These are phyloP conservation scores for Thoreauomyces humboldtii DNA, from an alignment of 192 early-diverging fungal species.

Conservation along the genomic window DNA sequence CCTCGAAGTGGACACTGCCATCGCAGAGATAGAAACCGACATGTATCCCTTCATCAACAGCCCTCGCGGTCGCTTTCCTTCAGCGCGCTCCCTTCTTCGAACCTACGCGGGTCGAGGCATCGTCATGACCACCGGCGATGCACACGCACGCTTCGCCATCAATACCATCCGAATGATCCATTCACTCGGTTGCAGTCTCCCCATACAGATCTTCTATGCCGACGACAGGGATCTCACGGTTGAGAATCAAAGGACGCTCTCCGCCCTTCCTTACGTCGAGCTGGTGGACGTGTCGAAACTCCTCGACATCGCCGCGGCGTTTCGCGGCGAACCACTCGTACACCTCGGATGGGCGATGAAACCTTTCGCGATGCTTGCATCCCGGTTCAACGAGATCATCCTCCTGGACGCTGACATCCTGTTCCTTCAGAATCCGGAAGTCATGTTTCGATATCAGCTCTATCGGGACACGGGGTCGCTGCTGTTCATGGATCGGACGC, in stretches of 20 bases:
- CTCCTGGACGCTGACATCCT: slow-evolving; percentile 72
- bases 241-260: slow-evolving; percentile 30
- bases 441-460: slow-evolving; percentile 55
- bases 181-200: slow-evolving; percentile 29
- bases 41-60: background rate
- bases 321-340: slow-evolving; percentile 14
- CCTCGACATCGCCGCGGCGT: slow-evolving; percentile 37
- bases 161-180: slow-evolving; percentile 7
- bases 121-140: slow-evolving; percentile 8
- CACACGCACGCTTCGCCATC: slow-evolving; percentile 13
- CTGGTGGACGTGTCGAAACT: slow-evolving; percentile 30
- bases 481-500: slow-evolving; percentile 52
- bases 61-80: background rate
- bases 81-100: background rate
- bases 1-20: background rate
- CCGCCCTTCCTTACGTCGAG: slow-evolving; percentile 26
- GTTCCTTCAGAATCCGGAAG: slow-evolving; percentile 58
- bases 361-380: slow-evolving; percentile 65
- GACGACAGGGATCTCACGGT: slow-evolving; percentile 29
- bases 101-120: background rate
- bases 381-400: slow-evolving; percentile 57
- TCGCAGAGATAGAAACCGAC: background rate
- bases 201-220: slow-evolving; percentile 60
- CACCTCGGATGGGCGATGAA: slow-evolving; percentile 65
- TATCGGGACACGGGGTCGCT: slow-evolving; percentile 59